A percentile compares a stretch with the other conserved stretches of the same genome.
Evolutionary conservation across 805 yeast species (phyloP).

Genomic region (Saturnispora zaruensis): DNA sequence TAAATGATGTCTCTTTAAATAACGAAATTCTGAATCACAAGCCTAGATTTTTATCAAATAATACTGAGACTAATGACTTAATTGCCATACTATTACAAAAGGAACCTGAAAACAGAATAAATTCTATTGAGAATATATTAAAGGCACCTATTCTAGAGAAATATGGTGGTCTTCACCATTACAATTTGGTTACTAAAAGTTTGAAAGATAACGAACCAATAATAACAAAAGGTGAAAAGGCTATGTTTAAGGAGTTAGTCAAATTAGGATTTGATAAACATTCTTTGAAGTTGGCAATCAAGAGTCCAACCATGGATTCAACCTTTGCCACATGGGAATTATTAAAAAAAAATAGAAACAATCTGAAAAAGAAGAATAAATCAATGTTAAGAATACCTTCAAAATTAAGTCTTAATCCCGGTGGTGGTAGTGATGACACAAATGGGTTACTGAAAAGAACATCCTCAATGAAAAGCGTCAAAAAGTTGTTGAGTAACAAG

Average conservation of each 20-base stretch:
- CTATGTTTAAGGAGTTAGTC: constrained; percentile 49
- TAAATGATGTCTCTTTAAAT: constrained; percentile 49
- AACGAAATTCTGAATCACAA: constrained; percentile 53
- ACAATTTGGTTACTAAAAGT: constrained; percentile 31
- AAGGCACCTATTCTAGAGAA: constrained; percentile 42
- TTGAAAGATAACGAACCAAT: constrained; percentile 29
- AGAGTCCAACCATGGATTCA: constrained; percentile 55
- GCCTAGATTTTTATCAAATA: constrained; percentile 40
- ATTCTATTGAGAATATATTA: constrained; percentile 40
- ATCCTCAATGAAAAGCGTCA: constrained; percentile 10
- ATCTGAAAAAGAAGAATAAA: constrained; percentile 32
- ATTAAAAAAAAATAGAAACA: constrained; percentile 43
- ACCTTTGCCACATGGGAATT: constrained; percentile 71
- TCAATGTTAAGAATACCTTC: constrained; percentile 26
- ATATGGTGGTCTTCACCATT: constrained; percentile 32
- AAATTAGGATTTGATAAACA: constrained; percentile 59
- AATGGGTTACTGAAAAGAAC: constrained; percentile 1
- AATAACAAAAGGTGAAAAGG: constrained; percentile 49
- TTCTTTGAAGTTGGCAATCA: constrained; percentile 47
- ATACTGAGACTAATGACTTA: constrained; percentile 37
- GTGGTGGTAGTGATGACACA: background rate
- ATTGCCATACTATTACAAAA: constrained; percentile 52
- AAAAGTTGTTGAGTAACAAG: background rate
- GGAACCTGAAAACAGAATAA: constrained; percentile 56
- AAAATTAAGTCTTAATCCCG: constrained; percentile 16